Conservation (phyloP, 2,329 filamentous ascomycete genomes). For the Leptodontidium sp. region DNA sequence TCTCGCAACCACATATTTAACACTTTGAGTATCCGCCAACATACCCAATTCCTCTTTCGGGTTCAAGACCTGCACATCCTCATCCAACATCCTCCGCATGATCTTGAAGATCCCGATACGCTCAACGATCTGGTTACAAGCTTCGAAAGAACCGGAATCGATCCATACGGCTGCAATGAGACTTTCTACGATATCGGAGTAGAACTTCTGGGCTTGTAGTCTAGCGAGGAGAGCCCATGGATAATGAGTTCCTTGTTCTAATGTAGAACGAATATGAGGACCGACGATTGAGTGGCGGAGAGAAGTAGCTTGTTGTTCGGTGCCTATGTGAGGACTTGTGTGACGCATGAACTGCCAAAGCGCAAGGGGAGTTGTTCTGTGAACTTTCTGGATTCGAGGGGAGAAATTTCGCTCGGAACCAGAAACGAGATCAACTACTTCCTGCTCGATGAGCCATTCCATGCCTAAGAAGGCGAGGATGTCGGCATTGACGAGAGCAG, state of each 20-base stretch:
- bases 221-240: constrained; percentile 79
- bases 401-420: neutral
- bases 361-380: constrained; percentile 21
- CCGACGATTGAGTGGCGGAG: constrained; percentile 51
- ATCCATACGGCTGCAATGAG: constrained; percentile 85
- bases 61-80: constrained; percentile 64
- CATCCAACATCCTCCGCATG: constrained; percentile 67
- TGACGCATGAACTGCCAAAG: constrained; percentile 78
- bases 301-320: constrained; percentile 49
- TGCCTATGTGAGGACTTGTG: constrained; percentile 55
- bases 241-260: constrained; percentile 63
- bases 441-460: constrained; percentile 55
- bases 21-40: constrained; percentile 59
- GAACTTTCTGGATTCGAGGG: constrained; percentile 19
- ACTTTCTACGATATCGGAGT: constrained; percentile 84
- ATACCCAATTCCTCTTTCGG: constrained; percentile 75
- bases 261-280: constrained; percentile 55
- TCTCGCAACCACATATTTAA: constrained; percentile 60
- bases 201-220: constrained; percentile 76
- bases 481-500: constrained; percentile 80
- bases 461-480: constrained; percentile 82
- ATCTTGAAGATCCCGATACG: constrained; percentile 70
- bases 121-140: constrained; percentile 67
- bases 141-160: constrained; percentile 71
- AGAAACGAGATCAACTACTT: constrained; percentile 38